Conservation (phyloP, 495 filamentous ascomycete genomes). For the Daldinia childiae region DNA sequence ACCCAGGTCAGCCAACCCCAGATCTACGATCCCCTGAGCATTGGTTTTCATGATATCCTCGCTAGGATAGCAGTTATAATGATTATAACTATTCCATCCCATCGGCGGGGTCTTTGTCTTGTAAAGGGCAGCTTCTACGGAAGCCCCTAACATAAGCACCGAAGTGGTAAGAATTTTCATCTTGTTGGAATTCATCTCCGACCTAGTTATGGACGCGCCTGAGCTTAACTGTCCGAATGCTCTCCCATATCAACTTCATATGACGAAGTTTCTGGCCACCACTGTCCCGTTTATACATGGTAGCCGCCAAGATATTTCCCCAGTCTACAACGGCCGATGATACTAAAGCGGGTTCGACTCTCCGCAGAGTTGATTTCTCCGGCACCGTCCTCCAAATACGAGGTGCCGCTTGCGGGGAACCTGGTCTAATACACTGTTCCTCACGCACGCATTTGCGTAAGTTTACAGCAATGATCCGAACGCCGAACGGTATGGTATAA, state of each 20-base stretch:
- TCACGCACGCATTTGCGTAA: constrained; percentile 3
- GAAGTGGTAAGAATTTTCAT: constrained; percentile 24
- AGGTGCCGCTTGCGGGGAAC: constrained; percentile 32
- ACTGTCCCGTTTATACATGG: constrained; percentile 16
- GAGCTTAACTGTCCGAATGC: no score
- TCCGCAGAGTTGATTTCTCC: constrained; percentile 14
- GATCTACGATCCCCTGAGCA: constrained; percentile 63
- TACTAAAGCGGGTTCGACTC: background rate
- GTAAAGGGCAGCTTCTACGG: constrained; percentile 32
- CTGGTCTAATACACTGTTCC: background rate
- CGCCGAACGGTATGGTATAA: constrained; percentile 18
- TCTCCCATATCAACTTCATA: background rate
- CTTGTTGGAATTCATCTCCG: background rate
- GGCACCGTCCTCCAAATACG: constrained; percentile 12
- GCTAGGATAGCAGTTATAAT: constrained; percentile 60
- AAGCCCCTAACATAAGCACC: constrained; percentile 21
- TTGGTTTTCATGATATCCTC: constrained; percentile 61
- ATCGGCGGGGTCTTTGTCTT: constrained; percentile 37
- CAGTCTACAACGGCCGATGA: constrained; percentile 5
- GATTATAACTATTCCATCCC: constrained; percentile 67
- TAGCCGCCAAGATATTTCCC: constrained; percentile 12
- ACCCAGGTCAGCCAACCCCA: constrained; percentile 60
- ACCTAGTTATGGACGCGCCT: background rate
- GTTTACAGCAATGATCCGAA: background rate
- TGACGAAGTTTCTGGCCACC: background rate